Base-by-base conservation (phyloP, 768 basidiomycete genomes). In the Trametes elegans region DNA sequence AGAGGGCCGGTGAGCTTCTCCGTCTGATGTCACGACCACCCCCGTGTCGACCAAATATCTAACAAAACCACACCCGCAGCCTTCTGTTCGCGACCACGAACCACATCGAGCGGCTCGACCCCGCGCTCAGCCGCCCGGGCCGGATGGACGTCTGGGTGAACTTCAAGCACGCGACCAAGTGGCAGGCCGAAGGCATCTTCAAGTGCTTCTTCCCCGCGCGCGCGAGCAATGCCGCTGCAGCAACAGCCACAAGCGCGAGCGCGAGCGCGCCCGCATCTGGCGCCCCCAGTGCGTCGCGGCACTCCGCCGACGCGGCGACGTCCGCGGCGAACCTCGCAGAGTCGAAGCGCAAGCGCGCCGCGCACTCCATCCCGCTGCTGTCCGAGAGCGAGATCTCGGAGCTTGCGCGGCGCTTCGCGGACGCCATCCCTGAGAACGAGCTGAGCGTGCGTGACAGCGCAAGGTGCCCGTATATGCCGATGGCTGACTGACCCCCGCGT, bases 111-210 rank as follows among this genome's bases (percentile, higher is more conserved):
- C 86, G 91, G 41, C 79, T 97, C 29, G 93, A 97, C 70, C 92
- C 88, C 44, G 91, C 92, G 4, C 79, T 95, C 31, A 89, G 84
- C 68, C 82, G 91, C 19, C 89, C 93, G 26, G 93, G 93, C 54
- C 88, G 90, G 41, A 91, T 92, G 88, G 92, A 93, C 64, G 86
- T 95, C 14, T 93, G 90, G 90, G 80, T 94, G 35, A 90, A 92
- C 74, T 93, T 93, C 72, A 86, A 87, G 47, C 86, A 93, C 65
- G 90, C 91, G 5, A 91, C 89, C 7, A 93, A 90, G 69, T 93
- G 89, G 89, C 91, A 93, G 66, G 91, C 91, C 13, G 90, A 92
- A 70, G 90, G 89, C 47, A 90, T 93, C 67, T 93, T 92, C 83
- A 91, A 91, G 69, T 91, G 89, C 70, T 93, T 93, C 83, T 93